A percentile compares a stretch with the other conserved stretches of the same genome.
phyloP scores from a whole-genome alignment of 768 basidiomycete genomes.

The Xerocomellus dryophilus region DNA sequence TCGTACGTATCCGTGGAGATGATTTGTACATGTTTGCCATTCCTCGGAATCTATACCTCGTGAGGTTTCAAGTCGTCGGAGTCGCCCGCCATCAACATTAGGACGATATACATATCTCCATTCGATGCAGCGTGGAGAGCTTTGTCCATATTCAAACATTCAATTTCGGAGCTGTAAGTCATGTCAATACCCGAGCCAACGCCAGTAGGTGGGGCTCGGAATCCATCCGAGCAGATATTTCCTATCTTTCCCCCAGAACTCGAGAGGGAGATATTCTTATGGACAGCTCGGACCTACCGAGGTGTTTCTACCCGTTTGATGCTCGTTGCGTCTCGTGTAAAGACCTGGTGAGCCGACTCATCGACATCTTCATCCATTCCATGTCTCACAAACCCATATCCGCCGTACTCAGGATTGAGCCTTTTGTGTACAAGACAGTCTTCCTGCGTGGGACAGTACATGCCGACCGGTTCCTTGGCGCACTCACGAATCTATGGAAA shows the following conservation, averaged over 20 bases:
- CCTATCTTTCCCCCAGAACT: constrained; percentile 22
- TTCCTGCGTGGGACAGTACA: constrained; percentile 7
- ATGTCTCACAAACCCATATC: neutral
- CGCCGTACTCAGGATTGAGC: constrained; percentile 16
- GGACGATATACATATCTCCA: no score
- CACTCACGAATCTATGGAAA: no score
- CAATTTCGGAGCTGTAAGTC: neutral
- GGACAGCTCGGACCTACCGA: constrained; percentile 8
- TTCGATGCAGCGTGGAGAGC: no score
- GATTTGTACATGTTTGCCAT: no score
- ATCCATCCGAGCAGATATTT: neutral
- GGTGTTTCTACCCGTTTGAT: constrained; percentile 4
- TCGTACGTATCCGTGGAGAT: no score
- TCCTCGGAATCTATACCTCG: no score
- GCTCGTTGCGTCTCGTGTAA: constrained; percentile 16
- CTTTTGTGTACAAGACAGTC: constrained; percentile 20
- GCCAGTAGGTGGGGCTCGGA: neutral
- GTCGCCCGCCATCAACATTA: no score
- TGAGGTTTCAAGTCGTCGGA: no score
- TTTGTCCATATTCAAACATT: neutral
- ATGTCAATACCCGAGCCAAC: neutral
- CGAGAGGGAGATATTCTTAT: constrained; percentile 19
- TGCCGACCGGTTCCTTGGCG: constrained; percentile 9
- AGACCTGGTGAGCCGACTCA: constrained; percentile 9
- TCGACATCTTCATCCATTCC: neutral